Evolutionary conservation across 306 rosid species (phyloP), one percentile per base, ranked within the genome.

Genomic region (Quercus cerris): DNA sequence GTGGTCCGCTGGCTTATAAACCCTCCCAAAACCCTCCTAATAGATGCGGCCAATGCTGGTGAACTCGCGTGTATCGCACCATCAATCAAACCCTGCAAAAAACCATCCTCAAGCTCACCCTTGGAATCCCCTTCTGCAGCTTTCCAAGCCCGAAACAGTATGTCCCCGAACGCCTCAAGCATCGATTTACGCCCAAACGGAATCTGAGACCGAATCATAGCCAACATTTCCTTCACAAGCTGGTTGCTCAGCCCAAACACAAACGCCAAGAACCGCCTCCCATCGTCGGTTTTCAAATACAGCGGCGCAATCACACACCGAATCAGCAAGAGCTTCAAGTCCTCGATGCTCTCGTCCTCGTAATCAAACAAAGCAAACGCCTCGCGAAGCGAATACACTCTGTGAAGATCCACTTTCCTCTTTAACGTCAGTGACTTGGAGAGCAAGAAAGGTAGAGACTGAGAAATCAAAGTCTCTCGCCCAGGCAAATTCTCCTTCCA

Each of bases 121-220:
- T 81, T 87, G 0, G 74, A 59, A 44, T 83, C 86, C 61, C 75
- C 91, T 27, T 89, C 91, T 0, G 83, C 81, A 18, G 82, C 88
- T 78, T 86, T 91, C 99, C 99, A 95, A 13, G 90, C 98, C 75
- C 98, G 90, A 80, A 93, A 93, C 89, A 95, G 23, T 33, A 93
- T 79, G 30, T 93, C 99, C 4, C 96, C 96, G 19, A 87, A 93
- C 11, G 91, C 95, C 87, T 95, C 98, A 75, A 95, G 84, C 89
- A 93, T 84, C 3, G 97, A 93, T 84, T 95, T 95, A 81, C 97
- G 85, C 51, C 97, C 99, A 73, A 93, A 93, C 3, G 93, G 90
- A 58, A 95, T 89, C 86, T 95, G 99, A 4, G 99, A 88, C 46
- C 91, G 89, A 69, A 95, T 91, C 91, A 95, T 88, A 5, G 93